Percentiles rank a stretch among this genome's conserved stretches.
phyloP scores from a whole-genome alignment of 257 asterid species.

The Echium plantagineum region DNA sequence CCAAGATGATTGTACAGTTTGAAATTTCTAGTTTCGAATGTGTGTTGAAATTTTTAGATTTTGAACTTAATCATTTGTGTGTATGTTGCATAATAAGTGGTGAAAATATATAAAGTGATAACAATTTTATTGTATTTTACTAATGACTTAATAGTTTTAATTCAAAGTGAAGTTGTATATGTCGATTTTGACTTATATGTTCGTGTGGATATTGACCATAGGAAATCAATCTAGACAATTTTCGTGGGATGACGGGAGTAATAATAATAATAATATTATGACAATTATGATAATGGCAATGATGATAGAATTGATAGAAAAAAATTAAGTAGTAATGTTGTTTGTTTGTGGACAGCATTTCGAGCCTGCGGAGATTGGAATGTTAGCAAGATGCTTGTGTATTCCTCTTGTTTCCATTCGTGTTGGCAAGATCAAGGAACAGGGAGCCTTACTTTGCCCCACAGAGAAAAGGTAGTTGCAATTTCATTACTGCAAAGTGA shows the following conservation, averaged over 20 bases:
- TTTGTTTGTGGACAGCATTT: conserved; percentile 38
- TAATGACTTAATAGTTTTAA: too few relatives aligned
- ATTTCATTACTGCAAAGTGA: background rate
- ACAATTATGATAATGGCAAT: background rate
- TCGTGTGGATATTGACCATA: too few relatives aligned
- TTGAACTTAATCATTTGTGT: background rate
- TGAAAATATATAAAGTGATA: too few relatives aligned
- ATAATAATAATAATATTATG: background rate
- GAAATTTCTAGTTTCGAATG: too few relatives aligned
- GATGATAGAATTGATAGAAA: background rate
- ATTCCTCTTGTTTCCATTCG: conserved; percentile 80
- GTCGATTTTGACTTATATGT: too few relatives aligned
- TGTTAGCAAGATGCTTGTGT: conserved; percentile 74
- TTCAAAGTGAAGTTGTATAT: too few relatives aligned
- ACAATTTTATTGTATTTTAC: too few relatives aligned
- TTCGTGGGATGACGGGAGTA: too few relatives aligned
- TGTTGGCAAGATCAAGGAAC: conserved; percentile 60
- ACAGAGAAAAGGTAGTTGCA: conserved; percentile 50
- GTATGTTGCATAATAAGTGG: too few relatives aligned
- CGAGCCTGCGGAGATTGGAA: conserved; percentile 72
- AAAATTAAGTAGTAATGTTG: background rate
- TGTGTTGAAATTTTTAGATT: background rate
- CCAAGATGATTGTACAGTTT: too few relatives aligned
- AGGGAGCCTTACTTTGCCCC: conserved; percentile 51
- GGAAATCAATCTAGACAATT: too few relatives aligned